Percentiles rank a stretch among this genome's conserved stretches.
phyloP scores from a whole-genome alignment of 495 filamentous ascomycete genomes.

The Xylaria scruposa region DNA sequence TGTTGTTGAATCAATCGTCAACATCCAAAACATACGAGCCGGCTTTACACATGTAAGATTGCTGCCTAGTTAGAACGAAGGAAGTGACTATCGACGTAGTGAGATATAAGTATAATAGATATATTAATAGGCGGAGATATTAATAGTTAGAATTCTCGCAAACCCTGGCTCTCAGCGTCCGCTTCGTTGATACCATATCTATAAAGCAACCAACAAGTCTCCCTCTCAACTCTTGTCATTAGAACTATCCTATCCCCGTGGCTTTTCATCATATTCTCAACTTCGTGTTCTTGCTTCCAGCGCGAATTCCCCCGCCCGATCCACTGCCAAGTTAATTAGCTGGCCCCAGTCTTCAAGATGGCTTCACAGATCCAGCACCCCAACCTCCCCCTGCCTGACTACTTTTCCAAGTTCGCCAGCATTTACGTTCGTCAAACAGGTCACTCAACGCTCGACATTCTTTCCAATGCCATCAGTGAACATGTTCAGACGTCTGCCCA shows the following conservation, averaged over 20 bases:
- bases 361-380: conserved; percentile 28
- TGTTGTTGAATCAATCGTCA: neutral
- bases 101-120: neutral
- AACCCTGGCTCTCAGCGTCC: neutral
- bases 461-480: conserved; percentile 32
- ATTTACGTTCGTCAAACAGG: conserved; percentile 40
- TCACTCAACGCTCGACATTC: conserved; percentile 39
- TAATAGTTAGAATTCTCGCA: neutral
- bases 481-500: conserved; percentile 33
- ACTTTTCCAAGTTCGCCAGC: conserved; percentile 40
- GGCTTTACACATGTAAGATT: neutral
- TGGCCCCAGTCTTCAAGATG: conserved; percentile 26
- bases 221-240: neutral
- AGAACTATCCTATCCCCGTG: neutral
- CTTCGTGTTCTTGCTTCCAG: neutral
- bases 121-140: neutral
- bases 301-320: neutral
- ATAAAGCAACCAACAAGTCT: neutral
- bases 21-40: neutral
- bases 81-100: neutral
- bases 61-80: neutral
- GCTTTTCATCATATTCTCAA: neutral
- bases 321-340: neutral
- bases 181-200: neutral
- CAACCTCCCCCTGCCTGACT: conserved; percentile 38